Conservation (phyloP, 2,329 filamentous ascomycete genomes). For the Metarhizium humberi region DNA sequence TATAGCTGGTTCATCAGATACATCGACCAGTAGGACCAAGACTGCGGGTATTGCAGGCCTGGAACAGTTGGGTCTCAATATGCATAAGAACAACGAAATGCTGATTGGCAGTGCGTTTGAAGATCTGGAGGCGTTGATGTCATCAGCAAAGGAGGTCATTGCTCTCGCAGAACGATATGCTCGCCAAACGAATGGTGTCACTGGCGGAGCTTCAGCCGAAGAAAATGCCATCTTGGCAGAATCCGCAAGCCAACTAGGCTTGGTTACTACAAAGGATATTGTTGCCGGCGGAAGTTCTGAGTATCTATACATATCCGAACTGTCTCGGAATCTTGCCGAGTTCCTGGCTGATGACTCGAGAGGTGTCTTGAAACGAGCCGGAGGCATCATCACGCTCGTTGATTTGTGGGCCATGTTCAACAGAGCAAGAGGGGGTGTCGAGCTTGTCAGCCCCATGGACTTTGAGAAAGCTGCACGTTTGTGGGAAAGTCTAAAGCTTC, state of each 20-base stretch:
- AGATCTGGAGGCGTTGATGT: conserved; percentile 93
- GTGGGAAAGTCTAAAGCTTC: conserved; percentile 82
- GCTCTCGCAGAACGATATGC: conserved; percentile 85
- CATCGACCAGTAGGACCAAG: conserved; percentile 33
- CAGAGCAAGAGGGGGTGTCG: conserved; percentile 81
- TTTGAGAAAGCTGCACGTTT: conserved; percentile 82
- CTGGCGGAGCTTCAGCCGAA: conserved; percentile 54
- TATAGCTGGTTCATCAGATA: conserved; percentile 16
- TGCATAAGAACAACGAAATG: conserved; percentile 85
- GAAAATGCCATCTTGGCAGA: conserved; percentile 69
- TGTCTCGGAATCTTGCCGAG: conserved; percentile 77
- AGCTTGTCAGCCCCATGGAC: conserved; percentile 83
- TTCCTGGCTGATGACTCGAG: conserved; percentile 79
- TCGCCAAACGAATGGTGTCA: conserved; percentile 51
- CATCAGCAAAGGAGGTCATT: conserved; percentile 91
- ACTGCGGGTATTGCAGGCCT: conserved; percentile 85
- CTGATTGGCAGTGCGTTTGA: conserved; percentile 93
- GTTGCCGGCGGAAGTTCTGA: conserved; percentile 68
- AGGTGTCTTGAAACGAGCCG: conserved; percentile 67
- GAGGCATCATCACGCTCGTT: conserved; percentile 81
- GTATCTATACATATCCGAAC: conserved; percentile 79
- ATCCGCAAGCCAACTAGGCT: conserved; percentile 67
- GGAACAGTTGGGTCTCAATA: conserved; percentile 73
- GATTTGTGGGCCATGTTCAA: conserved; percentile 96
- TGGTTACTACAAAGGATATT: conserved; percentile 94